Percentiles rank a stretch among this genome's conserved stretches.
These are phyloP conservation scores for Leccinum disarticulatum DNA, from an alignment of 768 basidiomycete genomes.

Conservation along the genomic window DNA sequence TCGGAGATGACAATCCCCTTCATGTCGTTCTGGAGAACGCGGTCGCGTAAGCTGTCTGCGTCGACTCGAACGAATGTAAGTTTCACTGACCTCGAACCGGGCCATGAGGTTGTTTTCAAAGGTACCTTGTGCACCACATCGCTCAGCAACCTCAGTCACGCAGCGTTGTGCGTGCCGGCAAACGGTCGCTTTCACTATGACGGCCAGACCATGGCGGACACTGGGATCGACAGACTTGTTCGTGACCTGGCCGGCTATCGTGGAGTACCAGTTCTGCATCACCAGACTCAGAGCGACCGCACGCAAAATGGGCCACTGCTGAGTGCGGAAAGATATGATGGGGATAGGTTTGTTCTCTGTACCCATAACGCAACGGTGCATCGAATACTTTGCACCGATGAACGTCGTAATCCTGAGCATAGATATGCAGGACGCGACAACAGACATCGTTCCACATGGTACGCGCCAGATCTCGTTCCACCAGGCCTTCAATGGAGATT, in stretches of 20 bases:
- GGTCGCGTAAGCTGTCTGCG: not conserved
- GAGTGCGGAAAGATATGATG: conserved; percentile 63
- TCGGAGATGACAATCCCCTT: conserved; percentile 61
- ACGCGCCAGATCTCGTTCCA: conserved; percentile 58
- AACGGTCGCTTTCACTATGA: not conserved
- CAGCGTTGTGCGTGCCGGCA: conserved; percentile 50
- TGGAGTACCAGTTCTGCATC: conserved; percentile 48
- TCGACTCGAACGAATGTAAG: not conserved
- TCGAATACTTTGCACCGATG: conserved; percentile 58
- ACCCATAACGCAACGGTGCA: conserved; percentile 51
- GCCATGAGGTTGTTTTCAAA: conserved; percentile 65
- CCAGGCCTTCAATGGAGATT: conserved; percentile 48
- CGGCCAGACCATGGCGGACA: not conserved
- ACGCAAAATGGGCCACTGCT: conserved; percentile 58
- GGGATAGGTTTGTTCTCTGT: conserved; percentile 43
- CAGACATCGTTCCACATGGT: conserved; percentile 52
- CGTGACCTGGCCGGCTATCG: conserved; percentile 22
- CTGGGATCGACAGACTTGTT: not conserved
- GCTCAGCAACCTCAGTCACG: conserved; percentile 54
- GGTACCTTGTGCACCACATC: conserved; percentile 66
- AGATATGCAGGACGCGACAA: conserved; percentile 42
- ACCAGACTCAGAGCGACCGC: conserved; percentile 54
- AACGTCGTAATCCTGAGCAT: conserved; percentile 50
- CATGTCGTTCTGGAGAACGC: conserved; percentile 34
- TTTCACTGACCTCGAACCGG: conserved; percentile 45